Evolutionary conservation across 345 rosid species (phyloP), one percentile per base, ranked within the genome.

Genomic region (Eucalyptus lansdowneana): DNA sequence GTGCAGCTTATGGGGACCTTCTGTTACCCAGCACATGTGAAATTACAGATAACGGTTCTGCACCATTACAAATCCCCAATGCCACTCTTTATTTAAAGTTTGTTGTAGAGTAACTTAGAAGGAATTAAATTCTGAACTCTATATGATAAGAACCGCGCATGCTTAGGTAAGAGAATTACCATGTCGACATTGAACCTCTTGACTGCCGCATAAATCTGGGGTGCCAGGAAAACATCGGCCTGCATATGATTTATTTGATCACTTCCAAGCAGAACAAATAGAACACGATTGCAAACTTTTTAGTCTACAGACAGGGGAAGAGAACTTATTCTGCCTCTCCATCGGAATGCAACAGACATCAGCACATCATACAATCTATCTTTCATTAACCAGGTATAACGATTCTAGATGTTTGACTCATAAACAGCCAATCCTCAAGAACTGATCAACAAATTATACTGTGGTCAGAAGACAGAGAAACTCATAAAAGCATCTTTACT

Each of bases 191-290:
- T 90, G 94, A 94, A 96, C 87, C 94, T 93, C 29, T 88, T 91
- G 87, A 93, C 88, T 85, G 94, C 98, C 50, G 90, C 92, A 40
- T 92, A 4, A 91, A 96, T 88, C 89, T 97, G 99, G 31, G 98
- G 97, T 56, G 96, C 98, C 83, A 96, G 87, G 92, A 96, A 97
- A 88, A 93, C 37, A 93, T 97, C 99, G 50, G 98, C 99, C 99
- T 96, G 97, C 94, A 91, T 60, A 56, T 6, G 47, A 58, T n/a
- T 51, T 27, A 15, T 87, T 45, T 87, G 10, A 53, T 50, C 69
- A 87, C 44, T 86, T 50, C 58, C n/a, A 49, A 45, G 31, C 19
- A 49, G 56, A 31, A 86, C 7, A 86, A 86, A 86, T 45, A 49
- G 87, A 49, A 86, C 87, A 27, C 25, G 13, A 87, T 40, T 13